Conservation (phyloP, 2,329 filamentous ascomycete species). For the Alternaria metachromatica region DNA sequence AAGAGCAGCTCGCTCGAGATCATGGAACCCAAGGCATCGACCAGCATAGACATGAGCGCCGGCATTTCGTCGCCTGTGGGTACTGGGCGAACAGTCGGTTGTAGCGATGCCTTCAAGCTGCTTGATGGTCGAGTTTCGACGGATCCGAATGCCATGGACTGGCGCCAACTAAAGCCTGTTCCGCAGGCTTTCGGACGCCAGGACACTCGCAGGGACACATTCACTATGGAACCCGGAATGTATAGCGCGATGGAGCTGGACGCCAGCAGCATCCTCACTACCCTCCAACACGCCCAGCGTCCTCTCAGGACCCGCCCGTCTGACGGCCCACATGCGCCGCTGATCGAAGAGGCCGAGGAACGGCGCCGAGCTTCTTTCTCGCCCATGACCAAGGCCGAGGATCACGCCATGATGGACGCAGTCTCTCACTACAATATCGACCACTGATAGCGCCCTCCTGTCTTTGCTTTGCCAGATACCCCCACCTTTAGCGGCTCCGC, state of each 20-base stretch:
- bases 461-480: background rate
- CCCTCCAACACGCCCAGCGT: slow-evolving; percentile 38
- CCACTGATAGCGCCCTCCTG: background rate
- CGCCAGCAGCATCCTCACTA: slow-evolving; percentile 46
- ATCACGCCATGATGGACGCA: slow-evolving; percentile 4
- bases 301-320: slow-evolving; percentile 37
- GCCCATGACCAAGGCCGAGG: slow-evolving; percentile 16
- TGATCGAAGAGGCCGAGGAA: slow-evolving; percentile 39
- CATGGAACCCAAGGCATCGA: slow-evolving; percentile 37
- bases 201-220: slow-evolving; percentile 26
- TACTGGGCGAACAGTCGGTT: slow-evolving; percentile 37
- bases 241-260: slow-evolving; percentile 49
- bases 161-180: slow-evolving; percentile 40
- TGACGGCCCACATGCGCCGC: slow-evolving; percentile 38
- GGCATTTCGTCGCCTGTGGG: slow-evolving; percentile 16
- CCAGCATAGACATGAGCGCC: slow-evolving; percentile 25
- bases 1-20: slow-evolving; percentile 29
- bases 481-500: background rate
- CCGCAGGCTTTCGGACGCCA: slow-evolving; percentile 16
- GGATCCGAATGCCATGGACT: slow-evolving; percentile 37
- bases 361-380: slow-evolving; percentile 31
- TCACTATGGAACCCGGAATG: slow-evolving; percentile 36
- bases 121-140: slow-evolving; percentile 43
- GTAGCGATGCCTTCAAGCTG: slow-evolving; percentile 44
- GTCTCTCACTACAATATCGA: slow-evolving; percentile 9